Percentiles rank a stretch among this genome's conserved stretches.
These are phyloP conservation scores for Penicillium palitans DNA, from an alignment of 2,329 filamentous ascomycete species.

Conservation along the genomic window DNA sequence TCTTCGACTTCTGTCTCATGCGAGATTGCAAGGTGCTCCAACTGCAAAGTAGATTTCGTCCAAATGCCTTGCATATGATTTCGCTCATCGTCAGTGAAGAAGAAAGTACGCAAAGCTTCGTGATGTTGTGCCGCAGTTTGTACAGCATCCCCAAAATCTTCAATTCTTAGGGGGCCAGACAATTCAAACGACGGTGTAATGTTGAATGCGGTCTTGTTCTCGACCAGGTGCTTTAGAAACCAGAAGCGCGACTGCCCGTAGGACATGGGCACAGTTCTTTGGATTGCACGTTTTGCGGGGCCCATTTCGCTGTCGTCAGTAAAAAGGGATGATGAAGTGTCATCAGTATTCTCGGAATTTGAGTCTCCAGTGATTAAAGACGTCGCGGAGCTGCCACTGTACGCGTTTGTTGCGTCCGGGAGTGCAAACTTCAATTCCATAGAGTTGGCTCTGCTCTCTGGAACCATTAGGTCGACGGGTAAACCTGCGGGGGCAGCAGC, in stretches of 20 bases:
- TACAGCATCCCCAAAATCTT: conserved; percentile 38
- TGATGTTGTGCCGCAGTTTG: conserved; percentile 30
- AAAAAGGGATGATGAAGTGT: conserved; percentile 14
- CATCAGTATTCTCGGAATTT: conserved; percentile 16
- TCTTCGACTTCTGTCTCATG: conserved; percentile 22
- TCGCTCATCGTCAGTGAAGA: conserved; percentile 22
- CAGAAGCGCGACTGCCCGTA: conserved; percentile 47
- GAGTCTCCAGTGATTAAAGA: conserved; percentile 16
- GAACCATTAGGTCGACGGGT: background rate
- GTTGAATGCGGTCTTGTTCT: conserved; percentile 45
- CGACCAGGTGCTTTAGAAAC: conserved; percentile 32
- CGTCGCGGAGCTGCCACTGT: conserved; percentile 13
- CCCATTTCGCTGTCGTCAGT: background rate
- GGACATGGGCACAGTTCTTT: conserved; percentile 34
- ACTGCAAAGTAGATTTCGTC: conserved; percentile 23
- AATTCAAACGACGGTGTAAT: conserved; percentile 36
- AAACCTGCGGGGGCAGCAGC: background rate
- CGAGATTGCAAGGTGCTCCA: conserved; percentile 27
- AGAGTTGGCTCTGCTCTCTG: background rate
- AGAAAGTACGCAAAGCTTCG: conserved; percentile 37
- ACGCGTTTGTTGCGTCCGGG: conserved; percentile 1
- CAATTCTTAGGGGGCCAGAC: conserved; percentile 34
- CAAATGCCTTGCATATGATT: conserved; percentile 26
- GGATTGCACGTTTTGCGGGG: conserved; percentile 1
- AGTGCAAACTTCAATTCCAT: conserved; percentile 9